phyloP scores from a whole-genome alignment of 169 alveolate species.

The Cystoisospora suis region DNA sequence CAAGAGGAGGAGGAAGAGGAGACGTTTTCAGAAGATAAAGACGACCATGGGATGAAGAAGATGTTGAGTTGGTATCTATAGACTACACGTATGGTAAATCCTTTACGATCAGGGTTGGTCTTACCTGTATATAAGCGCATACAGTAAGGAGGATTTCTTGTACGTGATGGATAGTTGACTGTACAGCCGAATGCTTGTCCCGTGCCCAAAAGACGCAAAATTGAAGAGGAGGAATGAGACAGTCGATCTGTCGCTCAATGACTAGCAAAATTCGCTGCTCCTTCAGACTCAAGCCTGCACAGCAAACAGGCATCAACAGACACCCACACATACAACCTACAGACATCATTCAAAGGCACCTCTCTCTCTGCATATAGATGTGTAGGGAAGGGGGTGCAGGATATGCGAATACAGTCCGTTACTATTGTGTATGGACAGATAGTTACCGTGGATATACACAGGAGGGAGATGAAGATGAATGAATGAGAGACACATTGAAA shows the following conservation, averaged over 20 bases:
- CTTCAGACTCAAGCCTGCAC: slow-evolving; percentile 29
- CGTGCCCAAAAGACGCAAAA: slow-evolving; percentile 57
- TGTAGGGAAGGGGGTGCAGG: too few species aligned
- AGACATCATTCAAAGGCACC: too few species aligned
- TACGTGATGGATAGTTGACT: slow-evolving; percentile 10
- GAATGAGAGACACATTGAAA: too few species aligned
- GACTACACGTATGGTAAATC: background rate
- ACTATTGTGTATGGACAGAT: too few species aligned
- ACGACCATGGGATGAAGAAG: background rate
- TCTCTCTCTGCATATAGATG: too few species aligned
- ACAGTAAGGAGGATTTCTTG: slow-evolving; percentile 44
- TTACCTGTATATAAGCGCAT: slow-evolving; percentile 44
- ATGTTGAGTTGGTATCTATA: too few species aligned
- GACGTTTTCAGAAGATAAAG: background rate
- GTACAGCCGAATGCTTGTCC: slow-evolving; percentile 25
- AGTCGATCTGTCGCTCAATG: slow-evolving; percentile 44
- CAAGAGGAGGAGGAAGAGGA: background rate
- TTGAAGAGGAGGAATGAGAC: slow-evolving; percentile 39
- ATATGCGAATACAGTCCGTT: too few species aligned
- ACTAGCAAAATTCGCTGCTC: slow-evolving; percentile 37
- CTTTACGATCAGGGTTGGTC: background rate
- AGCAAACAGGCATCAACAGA: too few species aligned
- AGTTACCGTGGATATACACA: too few species aligned
- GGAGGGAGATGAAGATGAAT: too few species aligned
- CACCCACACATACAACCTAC: too few species aligned